Evolutionary conservation across 305 asterid species (phyloP).

Genomic region (Salvia sclarea): DNA sequence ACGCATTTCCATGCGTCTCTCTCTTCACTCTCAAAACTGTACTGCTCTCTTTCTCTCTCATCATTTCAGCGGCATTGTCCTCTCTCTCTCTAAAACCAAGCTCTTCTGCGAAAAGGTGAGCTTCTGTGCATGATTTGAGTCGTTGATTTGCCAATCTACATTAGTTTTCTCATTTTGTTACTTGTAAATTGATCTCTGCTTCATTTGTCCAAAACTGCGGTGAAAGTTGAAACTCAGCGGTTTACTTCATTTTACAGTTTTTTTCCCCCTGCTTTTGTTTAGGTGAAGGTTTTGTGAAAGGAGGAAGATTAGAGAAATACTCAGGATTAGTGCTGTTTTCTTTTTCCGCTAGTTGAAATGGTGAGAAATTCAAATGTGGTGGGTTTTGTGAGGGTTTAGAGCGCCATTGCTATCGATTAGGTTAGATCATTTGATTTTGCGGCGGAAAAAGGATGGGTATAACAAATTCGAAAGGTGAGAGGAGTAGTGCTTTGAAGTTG

Average conservation of each 20-base stretch:
- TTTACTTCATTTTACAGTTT: not conserved
- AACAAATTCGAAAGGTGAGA: slow-evolving; percentile 66
- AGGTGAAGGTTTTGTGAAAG: slow-evolving; percentile 18
- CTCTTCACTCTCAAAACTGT: slow-evolving; percentile 22
- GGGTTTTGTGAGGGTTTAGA: slow-evolving; percentile 17
- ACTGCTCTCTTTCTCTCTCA: slow-evolving; percentile 18
- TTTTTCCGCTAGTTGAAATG: slow-evolving; percentile 19
- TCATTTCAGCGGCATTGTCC: slow-evolving; percentile 24
- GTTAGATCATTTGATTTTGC: slow-evolving; percentile 27
- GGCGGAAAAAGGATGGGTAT: slow-evolving; percentile 55
- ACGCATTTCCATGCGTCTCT: slow-evolving; percentile 41
- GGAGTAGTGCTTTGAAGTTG: slow-evolving; percentile 69
- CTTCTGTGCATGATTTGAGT: slow-evolving; percentile 33
- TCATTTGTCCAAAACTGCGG: slow-evolving; percentile 15
- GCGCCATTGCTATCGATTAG: slow-evolving; percentile 26
- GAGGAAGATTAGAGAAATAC: not conserved
- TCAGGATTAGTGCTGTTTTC: slow-evolving; percentile 23
- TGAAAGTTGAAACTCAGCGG: slow-evolving; percentile 14
- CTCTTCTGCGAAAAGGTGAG: slow-evolving; percentile 28
- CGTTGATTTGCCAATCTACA: slow-evolving; percentile 33
- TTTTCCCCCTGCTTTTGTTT: slow-evolving; percentile 22
- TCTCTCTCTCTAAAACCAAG: slow-evolving; percentile 9
- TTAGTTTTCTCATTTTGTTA: not conserved
- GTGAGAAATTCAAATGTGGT: slow-evolving; percentile 24
- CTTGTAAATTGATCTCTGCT: slow-evolving; percentile 10